Evolutionary conservation across 1,284 basidiomycete genomes (phyloP).

Genomic region (Cutaneotrichosporon sp.): DNA sequence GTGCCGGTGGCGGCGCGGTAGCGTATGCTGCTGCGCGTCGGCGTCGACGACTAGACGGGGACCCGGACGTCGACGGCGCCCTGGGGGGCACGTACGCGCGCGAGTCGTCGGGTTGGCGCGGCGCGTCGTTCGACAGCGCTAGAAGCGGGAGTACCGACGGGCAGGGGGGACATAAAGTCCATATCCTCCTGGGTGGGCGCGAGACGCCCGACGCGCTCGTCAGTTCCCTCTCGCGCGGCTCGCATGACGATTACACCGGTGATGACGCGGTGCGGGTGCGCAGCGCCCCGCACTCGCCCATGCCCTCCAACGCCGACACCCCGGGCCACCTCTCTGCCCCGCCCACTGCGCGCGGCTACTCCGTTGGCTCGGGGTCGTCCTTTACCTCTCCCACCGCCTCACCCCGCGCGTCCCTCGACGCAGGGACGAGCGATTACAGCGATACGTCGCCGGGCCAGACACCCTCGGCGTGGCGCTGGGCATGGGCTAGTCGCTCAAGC

Average conservation of each 20-base stretch:
- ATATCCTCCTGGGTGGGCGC: background rate
- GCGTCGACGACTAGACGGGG: conserved; percentile 1
- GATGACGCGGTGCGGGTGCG: no score
- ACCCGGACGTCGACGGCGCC: background rate
- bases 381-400: background rate
- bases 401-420: background rate
- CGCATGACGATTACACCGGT: background rate
- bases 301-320: no score
- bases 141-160: no score
- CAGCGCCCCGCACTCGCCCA: no score
- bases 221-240: background rate
- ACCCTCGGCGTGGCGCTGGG: no score
- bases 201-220: background rate
- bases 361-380: background rate
- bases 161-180: background rate
- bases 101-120: background rate
- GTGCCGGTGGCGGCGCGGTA: conserved; percentile 8
- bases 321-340: no score
- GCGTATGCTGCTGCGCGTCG: background rate
- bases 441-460: no score
- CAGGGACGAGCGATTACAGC: background rate
- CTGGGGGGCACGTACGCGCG: background rate
- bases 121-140: background rate
- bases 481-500: no score
- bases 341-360: no score